Base-by-base conservation (phyloP, 768 basidiomycete species). In the Agrocybe praecox region DNA sequence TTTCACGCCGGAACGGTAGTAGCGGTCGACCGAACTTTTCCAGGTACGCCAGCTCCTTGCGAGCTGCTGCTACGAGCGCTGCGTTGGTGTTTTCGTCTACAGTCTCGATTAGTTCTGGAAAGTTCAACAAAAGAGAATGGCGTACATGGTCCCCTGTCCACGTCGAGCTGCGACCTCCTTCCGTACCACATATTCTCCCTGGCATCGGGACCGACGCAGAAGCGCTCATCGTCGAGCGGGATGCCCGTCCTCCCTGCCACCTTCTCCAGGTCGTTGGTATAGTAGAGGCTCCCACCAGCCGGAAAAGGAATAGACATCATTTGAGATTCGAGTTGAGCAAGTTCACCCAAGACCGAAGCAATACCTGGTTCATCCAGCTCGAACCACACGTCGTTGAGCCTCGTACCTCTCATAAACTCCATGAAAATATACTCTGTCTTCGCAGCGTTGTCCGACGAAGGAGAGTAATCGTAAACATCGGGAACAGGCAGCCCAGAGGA, bases 81-180 rank as follows among this genome's bases (percentile, higher is more conserved):
- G 71, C 76, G 66, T 81, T 71, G 50, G 71, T 68, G 57, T 62
- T 78, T 73, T 70, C 55, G 62, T 83, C 80, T 83, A 74, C 68
- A 58, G 67, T 67, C 61, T 36, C 9, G 26, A 53, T 73, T 68
- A 47, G n/a, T 23, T 47, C 23, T 22, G 24, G 29, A 23, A 47
- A 12, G 46, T 9, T 11, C 10, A 47, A 14, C 46, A 47, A 26
- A 21, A 19, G 23, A 47, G 22, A 74, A 65, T 19, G 66, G 62
- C 77, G 9, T 76, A 82, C 82, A 82, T 52, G 82, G 81, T 76
- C 81, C 80, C 56, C 82, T 66, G 53, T 78, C 61, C 47, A 82
- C 70, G 57, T 80, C 74, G 56, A 82, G 79, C 71, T 77, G 67
- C 55, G 77, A 69, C 55, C 81, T 78, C 66, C 77, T 76, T 1